These are phyloP conservation scores for Rhamnella rubrinervis DNA, from an alignment of 331 rosid genomes.

Conservation along the genomic window DNA sequence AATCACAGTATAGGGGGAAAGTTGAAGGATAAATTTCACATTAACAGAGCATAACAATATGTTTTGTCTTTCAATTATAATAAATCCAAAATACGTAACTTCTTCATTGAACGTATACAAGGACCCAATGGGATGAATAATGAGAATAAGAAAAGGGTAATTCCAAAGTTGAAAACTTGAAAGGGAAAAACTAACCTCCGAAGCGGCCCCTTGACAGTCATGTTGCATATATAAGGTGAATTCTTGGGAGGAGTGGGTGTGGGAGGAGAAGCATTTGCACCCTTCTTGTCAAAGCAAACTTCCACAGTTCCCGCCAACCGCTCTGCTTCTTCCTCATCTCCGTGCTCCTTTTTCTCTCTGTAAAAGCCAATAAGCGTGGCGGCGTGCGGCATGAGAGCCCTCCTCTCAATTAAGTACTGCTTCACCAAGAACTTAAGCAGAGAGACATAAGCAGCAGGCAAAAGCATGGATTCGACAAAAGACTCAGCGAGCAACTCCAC, in stretches of 20 bases:
- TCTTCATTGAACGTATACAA: neutral
- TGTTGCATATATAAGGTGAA: slow-evolving; percentile 69
- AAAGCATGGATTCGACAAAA: slow-evolving; percentile 66
- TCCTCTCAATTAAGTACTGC: slow-evolving; percentile 71
- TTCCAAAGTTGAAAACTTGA: neutral
- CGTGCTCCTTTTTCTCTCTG: slow-evolving; percentile 33
- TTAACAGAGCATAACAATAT: too few species aligned
- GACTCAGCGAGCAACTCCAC: slow-evolving; percentile 73
- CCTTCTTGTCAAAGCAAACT: slow-evolving; percentile 60
- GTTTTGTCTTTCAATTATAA: too few species aligned
- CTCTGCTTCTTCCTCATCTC: slow-evolving; percentile 25
- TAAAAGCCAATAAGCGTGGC: slow-evolving; percentile 78
- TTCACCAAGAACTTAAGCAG: slow-evolving; percentile 60
- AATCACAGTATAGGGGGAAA: too few species aligned
- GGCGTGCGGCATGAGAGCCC: slow-evolving; percentile 60
- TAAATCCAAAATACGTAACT: neutral
- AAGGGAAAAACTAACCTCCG: slow-evolving; percentile 46
- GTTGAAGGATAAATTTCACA: too few species aligned
- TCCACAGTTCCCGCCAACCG: slow-evolving; percentile 86
- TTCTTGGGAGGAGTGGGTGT: slow-evolving; percentile 72
- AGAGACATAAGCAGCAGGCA: slow-evolving; percentile 56
- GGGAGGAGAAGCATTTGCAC: slow-evolving; percentile 65
- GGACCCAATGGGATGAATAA: neutral
- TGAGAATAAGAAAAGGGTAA: neutral
- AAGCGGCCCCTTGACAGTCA: slow-evolving; percentile 57